Percentiles rank a stretch among this genome's conserved stretches.
Conservation (phyloP, 2,329 filamentous ascomycete genomes). For the Nigrospora osmanthi region DNA sequence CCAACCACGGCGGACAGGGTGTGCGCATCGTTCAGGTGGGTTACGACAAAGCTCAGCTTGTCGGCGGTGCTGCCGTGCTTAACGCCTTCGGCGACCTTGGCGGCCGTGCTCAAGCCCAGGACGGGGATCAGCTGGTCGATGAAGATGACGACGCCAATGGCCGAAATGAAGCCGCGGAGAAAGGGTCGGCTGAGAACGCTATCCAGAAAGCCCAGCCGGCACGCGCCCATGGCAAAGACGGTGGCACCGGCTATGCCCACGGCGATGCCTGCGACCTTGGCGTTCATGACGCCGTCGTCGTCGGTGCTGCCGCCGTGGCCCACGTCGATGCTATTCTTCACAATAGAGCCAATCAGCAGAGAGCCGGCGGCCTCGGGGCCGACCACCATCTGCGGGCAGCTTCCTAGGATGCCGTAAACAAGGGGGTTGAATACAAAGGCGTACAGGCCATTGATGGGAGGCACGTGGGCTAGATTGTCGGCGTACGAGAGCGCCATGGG, state of each 20-base stretch:
- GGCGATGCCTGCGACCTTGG: constrained; percentile 78
- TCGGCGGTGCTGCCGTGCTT: constrained; percentile 80
- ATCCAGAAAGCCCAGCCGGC: constrained; percentile 84
- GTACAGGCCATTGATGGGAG: constrained; percentile 90
- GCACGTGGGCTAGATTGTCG: constrained; percentile 84
- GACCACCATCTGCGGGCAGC: constrained; percentile 86
- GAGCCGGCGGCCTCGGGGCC: constrained; percentile 93
- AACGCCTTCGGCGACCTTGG: constrained; percentile 53
- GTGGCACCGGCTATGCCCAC: constrained; percentile 82
- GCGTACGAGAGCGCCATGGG: constrained; percentile 94
- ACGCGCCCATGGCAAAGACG: constrained; percentile 79
- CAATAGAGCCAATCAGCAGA: constrained; percentile 78
- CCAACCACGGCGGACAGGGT: constrained; percentile 69
- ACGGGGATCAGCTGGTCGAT: constrained; percentile 93
- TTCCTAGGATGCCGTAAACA: constrained; percentile 84
- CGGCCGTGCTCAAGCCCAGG: constrained; percentile 64
- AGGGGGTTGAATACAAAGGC: constrained; percentile 89
- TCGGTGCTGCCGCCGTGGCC: constrained; percentile 48
- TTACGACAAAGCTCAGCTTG: constrained; percentile 73
- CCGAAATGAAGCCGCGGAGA: constrained; percentile 89
- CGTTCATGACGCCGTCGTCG: constrained; percentile 60
- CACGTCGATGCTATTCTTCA: constrained; percentile 66
- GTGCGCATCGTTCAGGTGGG: constrained; percentile 60
- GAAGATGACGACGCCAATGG: constrained; percentile 92
- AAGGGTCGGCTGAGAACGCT: constrained; percentile 92